A percentile compares a stretch with the other conserved stretches of the same genome.
phyloP scores from a whole-genome alignment of 1,139 yeast species.

The Pneumocystis oryctolagi region DNA sequence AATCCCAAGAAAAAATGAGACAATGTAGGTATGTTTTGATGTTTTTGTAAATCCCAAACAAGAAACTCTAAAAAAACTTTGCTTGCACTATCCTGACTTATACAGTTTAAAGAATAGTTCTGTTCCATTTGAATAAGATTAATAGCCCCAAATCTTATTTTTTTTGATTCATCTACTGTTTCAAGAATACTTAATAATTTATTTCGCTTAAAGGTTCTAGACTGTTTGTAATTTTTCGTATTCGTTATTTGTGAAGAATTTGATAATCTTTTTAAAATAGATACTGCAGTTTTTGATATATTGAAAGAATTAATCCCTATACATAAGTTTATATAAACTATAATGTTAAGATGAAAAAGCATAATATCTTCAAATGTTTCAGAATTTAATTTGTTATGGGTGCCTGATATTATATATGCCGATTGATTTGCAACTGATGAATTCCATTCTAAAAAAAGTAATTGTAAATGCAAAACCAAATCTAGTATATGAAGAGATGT shows the following conservation, averaged over 20 bases:
- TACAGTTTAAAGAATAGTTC: neutral
- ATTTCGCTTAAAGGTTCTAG: neutral
- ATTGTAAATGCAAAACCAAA: neutral
- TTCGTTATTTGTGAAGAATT: neutral
- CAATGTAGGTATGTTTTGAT: neutral
- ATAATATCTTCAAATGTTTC: neutral
- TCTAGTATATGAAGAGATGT: neutral
- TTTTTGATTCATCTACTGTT: constrained; percentile 1
- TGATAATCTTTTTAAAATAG: neutral
- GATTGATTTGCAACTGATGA: neutral
- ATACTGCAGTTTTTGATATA: neutral
- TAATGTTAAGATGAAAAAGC: neutral
- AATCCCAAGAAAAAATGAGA: constrained; percentile 1
- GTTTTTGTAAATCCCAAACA: neutral
- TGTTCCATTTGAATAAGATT: neutral
- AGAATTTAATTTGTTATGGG: neutral
- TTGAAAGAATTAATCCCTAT: neutral
- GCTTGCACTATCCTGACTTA: neutral
- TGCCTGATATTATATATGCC: neutral
- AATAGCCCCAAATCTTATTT: neutral
- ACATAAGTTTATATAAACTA: neutral
- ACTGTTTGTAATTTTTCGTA: neutral
- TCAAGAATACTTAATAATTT: neutral
- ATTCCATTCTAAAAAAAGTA: neutral
- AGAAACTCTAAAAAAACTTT: neutral